Evolutionary conservation across 371 early-diverging fungal genomes (phyloP).

Genomic region (Lichtheimia corymbifera): DNA sequence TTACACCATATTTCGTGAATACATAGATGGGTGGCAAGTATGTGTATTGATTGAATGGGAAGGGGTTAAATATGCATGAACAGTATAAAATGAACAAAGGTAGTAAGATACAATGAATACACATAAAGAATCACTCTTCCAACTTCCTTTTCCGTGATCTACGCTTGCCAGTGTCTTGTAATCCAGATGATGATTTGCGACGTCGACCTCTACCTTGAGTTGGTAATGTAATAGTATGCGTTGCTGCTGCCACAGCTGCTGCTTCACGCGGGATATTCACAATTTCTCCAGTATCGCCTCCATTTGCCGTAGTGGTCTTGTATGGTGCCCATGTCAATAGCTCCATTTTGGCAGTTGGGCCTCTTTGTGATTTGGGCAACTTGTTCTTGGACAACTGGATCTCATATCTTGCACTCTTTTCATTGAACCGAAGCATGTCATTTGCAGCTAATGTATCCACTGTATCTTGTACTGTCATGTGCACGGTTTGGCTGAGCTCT

Average conservation of each 20-base stretch:
- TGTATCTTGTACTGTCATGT: constrained; percentile 74
- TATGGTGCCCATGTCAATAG: constrained; percentile 21
- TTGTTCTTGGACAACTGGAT: background rate
- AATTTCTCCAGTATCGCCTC: constrained; percentile 8
- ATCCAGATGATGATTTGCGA: too few relatives aligned
- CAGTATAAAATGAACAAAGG: too few relatives aligned
- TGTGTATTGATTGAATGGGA: too few relatives aligned
- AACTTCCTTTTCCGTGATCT: too few relatives aligned
- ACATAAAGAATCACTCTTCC: too few relatives aligned
- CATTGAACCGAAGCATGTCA: constrained; percentile 38
- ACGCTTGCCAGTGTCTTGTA: too few relatives aligned
- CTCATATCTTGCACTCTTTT: constrained; percentile 1
- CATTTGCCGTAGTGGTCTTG: constrained; percentile 6
- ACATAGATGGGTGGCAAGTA: too few relatives aligned
- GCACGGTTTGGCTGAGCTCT: constrained; percentile 62
- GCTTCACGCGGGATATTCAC: constrained; percentile 18
- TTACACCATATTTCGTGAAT: too few relatives aligned
- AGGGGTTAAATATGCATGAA: too few relatives aligned
- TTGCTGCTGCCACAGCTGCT: constrained; percentile 6
- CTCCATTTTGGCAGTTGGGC: constrained; percentile 13
- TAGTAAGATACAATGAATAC: too few relatives aligned
- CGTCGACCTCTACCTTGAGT: too few relatives aligned
- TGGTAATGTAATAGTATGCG: background rate
- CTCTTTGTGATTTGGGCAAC: background rate
- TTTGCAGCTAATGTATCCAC: constrained; percentile 68